Conservation (phyloP, 495 filamentous ascomycete genomes). For the Clavariopsis aquatica region DNA sequence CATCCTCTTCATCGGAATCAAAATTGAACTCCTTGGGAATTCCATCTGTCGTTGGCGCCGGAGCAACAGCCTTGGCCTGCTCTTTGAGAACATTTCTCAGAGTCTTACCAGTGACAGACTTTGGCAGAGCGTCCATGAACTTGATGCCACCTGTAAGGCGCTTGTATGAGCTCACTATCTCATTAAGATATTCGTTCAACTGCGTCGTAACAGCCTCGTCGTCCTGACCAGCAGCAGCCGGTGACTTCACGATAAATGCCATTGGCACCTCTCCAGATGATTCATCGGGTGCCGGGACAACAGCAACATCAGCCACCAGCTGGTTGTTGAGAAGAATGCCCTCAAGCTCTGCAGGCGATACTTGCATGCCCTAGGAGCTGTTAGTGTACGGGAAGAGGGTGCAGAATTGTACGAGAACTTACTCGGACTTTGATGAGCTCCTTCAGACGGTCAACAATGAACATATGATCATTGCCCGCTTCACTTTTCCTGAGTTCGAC, state of each 20-base stretch:
- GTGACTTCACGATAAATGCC: constrained; percentile 69
- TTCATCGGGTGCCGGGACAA: constrained; percentile 75
- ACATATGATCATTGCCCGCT: constrained; percentile 16
- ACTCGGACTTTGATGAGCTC: constrained; percentile 44
- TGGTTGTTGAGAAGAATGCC: constrained; percentile 70
- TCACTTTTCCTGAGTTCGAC: constrained; percentile 3
- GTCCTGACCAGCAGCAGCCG: constrained; percentile 63
- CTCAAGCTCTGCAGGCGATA: constrained; percentile 85
- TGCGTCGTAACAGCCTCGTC: constrained; percentile 59
- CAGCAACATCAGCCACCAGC: constrained; percentile 79
- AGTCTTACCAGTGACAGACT: constrained; percentile 86
- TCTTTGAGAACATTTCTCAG: constrained; percentile 69
- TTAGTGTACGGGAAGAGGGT: too few relatives aligned
- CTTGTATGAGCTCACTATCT: constrained; percentile 76
- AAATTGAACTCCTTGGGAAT: too few relatives aligned
- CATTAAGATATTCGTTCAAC: too few relatives aligned
- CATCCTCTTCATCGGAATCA: too few relatives aligned
- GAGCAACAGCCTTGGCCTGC: constrained; percentile 52
- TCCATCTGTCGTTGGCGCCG: too few relatives aligned
- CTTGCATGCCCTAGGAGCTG: constrained; percentile 75
- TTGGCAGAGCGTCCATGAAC: constrained; percentile 82
- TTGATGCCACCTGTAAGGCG: constrained; percentile 76
- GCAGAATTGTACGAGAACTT: too few relatives aligned
- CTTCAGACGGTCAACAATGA: constrained; percentile 49
- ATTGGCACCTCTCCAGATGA: constrained; percentile 75